These are phyloP conservation scores for Penicillium maclennaniae DNA, from an alignment of 495 filamentous ascomycete genomes.

Conservation along the genomic window DNA sequence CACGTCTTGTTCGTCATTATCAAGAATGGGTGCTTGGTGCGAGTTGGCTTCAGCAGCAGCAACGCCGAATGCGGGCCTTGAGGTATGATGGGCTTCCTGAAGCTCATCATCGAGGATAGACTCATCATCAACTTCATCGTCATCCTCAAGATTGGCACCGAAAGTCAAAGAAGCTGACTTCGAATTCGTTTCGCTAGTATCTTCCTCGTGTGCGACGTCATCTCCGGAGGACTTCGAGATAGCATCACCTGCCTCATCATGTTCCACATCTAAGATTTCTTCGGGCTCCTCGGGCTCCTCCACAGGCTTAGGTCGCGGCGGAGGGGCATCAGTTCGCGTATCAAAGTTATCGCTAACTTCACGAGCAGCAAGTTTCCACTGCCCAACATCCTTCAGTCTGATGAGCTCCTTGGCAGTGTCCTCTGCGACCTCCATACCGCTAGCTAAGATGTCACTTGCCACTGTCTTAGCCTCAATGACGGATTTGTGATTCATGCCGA, in stretches of 20 bases:
- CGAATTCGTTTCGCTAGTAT: background rate
- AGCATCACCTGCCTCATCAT: slow-evolving; percentile 13
- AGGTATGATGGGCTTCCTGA: slow-evolving; percentile 5
- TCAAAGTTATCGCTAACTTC: slow-evolving; percentile 77
- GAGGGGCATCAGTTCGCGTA: slow-evolving; percentile 48
- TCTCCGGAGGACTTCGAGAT: background rate
- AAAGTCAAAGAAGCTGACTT: background rate
- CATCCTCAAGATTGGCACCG: background rate
- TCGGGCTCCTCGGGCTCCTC: slow-evolving; percentile 38
- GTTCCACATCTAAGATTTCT: slow-evolving; percentile 13
- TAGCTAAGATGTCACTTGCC: slow-evolving; percentile 64
- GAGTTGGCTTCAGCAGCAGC: slow-evolving; percentile 20
- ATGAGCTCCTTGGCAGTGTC: slow-evolving; percentile 77
- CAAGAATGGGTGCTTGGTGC: slow-evolving; percentile 34
- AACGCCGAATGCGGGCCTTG: slow-evolving; percentile 19
- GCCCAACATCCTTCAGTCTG: slow-evolving; percentile 76
- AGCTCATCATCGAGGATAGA: background rate
- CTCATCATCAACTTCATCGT: background rate
- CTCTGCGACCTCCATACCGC: slow-evolving; percentile 77
- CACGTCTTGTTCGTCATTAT: slow-evolving; percentile 45
- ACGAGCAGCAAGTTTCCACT: slow-evolving; percentile 76
- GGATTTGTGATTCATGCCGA: slow-evolving; percentile 68
- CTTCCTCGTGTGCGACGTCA: background rate
- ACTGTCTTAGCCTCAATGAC: slow-evolving; percentile 66
- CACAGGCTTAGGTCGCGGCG: slow-evolving; percentile 39